These are phyloP conservation scores for Protea cynaroides DNA, from an alignment of 164 flowering plant species.

Conservation along the genomic window DNA sequence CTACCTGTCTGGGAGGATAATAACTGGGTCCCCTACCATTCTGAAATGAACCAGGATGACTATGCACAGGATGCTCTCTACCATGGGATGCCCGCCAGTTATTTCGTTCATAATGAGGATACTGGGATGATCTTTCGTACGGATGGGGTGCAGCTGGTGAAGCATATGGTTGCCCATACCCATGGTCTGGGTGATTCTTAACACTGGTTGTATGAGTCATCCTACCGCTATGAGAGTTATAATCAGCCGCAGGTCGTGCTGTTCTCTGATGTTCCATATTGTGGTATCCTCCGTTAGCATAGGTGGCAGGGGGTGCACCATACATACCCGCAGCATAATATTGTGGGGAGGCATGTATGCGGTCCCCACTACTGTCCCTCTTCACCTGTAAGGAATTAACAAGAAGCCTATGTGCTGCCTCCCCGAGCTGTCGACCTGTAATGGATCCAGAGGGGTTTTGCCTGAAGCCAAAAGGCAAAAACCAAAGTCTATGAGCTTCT, in stretches of 20 bases:
- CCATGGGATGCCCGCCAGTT: conserved; percentile 9
- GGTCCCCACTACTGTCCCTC: conserved; percentile 25
- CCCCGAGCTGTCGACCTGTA: conserved; percentile 78
- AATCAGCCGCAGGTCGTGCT: conserved; percentile 13
- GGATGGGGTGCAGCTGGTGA: conserved; percentile 18
- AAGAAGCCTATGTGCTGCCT: conserved; percentile 83
- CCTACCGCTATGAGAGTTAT: conserved; percentile 14
- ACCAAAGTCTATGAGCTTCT: not conserved
- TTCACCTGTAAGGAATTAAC: conserved; percentile 62
- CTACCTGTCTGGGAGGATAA: conserved; percentile 18
- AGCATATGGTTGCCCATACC: conserved; percentile 23
- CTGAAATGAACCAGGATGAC: conserved; percentile 19
- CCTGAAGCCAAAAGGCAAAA: conserved; percentile 23
- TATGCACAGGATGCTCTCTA: conserved; percentile 12
- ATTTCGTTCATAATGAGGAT: conserved; percentile 22
- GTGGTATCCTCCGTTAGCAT: conserved; percentile 21
- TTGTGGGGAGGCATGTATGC: conserved; percentile 21
- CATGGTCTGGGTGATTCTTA: conserved; percentile 12
- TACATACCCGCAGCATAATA: conserved; percentile 18
- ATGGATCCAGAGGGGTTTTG: conserved; percentile 44
- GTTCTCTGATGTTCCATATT: conserved; percentile 18
- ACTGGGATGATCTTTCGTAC: conserved; percentile 13
- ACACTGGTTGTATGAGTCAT: conserved; percentile 1
- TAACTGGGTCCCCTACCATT: conserved; percentile 22
- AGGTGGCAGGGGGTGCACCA: conserved; percentile 16